Percentiles rank a stretch among this genome's conserved stretches.
Evolutionary conservation across 192 early-diverging fungal genomes (phyloP).

Genomic region (Gryganskiella cystojenkinii): DNA sequence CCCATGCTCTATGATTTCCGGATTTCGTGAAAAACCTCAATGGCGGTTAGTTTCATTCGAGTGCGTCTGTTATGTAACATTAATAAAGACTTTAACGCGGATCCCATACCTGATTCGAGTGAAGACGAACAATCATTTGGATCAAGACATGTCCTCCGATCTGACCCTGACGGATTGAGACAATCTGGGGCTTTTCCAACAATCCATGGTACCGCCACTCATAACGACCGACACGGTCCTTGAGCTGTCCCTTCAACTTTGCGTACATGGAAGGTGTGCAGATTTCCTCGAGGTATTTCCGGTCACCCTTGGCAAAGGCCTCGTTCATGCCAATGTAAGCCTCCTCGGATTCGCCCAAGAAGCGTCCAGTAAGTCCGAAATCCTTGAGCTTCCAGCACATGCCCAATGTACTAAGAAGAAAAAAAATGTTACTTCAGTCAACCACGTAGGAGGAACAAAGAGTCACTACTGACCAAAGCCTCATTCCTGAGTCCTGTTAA

Average conservation of each 20-base stretch:
- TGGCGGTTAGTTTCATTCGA: not conserved
- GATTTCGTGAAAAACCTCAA: not conserved
- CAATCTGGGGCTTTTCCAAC: constrained; percentile 63
- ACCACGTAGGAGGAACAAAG: not conserved
- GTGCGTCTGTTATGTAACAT: not conserved
- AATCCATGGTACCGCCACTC: constrained; percentile 72
- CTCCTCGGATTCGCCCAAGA: constrained; percentile 67
- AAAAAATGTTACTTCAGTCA: not conserved
- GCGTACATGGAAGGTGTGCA: constrained; percentile 70
- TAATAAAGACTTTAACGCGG: not conserved
- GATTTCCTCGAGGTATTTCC: constrained; percentile 62
- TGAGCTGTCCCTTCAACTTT: constrained; percentile 71
- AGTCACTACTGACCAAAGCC: no score
- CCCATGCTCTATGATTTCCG: constrained; percentile 56
- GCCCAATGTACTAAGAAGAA: constrained; percentile 49
- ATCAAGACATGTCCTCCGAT: constrained; percentile 62
- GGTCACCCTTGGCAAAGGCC: constrained; percentile 74
- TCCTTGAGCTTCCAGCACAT: constrained; percentile 63
- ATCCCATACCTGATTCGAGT: constrained; percentile 69
- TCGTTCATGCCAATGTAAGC: constrained; percentile 76
- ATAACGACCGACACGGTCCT: constrained; percentile 60
- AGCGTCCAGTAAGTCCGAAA: constrained; percentile 66
- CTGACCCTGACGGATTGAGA: constrained; percentile 67
- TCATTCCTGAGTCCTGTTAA: not conserved
- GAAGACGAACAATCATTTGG: constrained; percentile 73